These are phyloP conservation scores for Fraxinus angustifolia DNA, from an alignment of 305 asterid genomes.

Conservation along the genomic window DNA sequence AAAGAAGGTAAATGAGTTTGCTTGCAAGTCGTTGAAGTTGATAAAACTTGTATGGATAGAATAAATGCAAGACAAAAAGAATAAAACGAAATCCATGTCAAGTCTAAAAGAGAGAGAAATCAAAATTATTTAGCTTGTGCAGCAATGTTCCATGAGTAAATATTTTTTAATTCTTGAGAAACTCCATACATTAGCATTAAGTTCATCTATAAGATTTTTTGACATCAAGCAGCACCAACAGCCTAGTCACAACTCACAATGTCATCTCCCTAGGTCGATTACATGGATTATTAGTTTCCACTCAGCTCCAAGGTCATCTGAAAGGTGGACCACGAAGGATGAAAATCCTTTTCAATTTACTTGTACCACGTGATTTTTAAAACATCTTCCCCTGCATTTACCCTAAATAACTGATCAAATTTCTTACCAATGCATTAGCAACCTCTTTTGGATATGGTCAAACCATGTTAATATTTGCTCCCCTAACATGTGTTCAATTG, in stretches of 20 bases:
- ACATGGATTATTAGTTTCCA: not conserved
- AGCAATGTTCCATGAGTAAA: not conserved
- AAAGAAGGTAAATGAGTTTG: slow-evolving; percentile 7
- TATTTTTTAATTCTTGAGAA: not conserved
- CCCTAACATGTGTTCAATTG: not conserved
- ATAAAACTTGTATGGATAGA: not conserved
- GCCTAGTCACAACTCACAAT: not conserved
- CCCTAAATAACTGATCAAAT: not conserved
- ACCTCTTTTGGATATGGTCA: not conserved
- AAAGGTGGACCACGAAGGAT: not conserved
- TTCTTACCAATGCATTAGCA: not conserved
- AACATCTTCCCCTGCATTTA: not conserved
- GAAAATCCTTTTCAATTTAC: not conserved
- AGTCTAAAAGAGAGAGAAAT: not conserved
- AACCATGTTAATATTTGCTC: not conserved
- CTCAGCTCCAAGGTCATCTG: not conserved
- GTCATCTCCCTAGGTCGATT: not conserved
- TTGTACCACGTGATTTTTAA: not conserved
- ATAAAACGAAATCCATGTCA: not conserved
- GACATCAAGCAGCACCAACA: not conserved
- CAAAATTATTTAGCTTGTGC: not conserved
- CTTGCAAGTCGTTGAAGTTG: not conserved
- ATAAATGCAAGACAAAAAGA: not conserved
- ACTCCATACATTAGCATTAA: not conserved
- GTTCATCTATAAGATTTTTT: not conserved